Conservation (phyloP, 2,329 filamentous ascomycete species). For the Apiospora hydei region DNA sequence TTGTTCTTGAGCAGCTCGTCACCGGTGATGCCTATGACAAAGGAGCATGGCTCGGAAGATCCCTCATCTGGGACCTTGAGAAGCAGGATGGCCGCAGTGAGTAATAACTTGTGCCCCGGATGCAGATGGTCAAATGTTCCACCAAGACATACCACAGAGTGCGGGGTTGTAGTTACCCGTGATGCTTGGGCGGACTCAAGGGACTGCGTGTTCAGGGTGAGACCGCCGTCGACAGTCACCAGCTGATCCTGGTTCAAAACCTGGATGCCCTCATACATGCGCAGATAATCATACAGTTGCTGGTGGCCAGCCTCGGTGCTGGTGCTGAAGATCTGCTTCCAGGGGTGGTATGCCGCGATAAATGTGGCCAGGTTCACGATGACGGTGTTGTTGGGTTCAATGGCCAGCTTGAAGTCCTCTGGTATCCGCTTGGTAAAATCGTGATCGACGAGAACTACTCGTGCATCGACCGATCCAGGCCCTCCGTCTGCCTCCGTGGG, state of each 20-base stretch:
- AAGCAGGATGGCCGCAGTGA: constrained; percentile 84
- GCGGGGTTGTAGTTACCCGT: constrained; percentile 35
- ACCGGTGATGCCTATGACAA: constrained; percentile 88
- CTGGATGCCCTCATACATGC: constrained; percentile 55
- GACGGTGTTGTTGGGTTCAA: constrained; percentile 53
- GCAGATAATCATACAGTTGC: constrained; percentile 59
- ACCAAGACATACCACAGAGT: constrained; percentile 78
- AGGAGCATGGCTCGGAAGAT: constrained; percentile 54
- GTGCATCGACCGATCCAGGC: constrained; percentile 75
- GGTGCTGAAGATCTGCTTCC: constrained; percentile 71
- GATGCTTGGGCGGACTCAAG: constrained; percentile 21
- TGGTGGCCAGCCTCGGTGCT: constrained; percentile 70
- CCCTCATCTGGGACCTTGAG: constrained; percentile 58
- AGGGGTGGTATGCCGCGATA: constrained; percentile 62
- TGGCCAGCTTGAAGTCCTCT: constrained; percentile 44
- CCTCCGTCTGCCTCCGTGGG: constrained; percentile 66
- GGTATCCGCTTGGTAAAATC: constrained; percentile 44
- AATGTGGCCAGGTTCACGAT: constrained; percentile 60
- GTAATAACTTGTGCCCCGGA: constrained; percentile 91
- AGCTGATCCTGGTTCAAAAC: constrained; percentile 58
- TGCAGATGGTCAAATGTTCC: constrained; percentile 98
- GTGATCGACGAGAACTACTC: constrained; percentile 77
- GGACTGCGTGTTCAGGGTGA: constrained; percentile 51
- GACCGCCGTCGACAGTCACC: constrained; percentile 59
- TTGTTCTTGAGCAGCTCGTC: constrained; percentile 89